These are phyloP conservation scores for Cicer pinnatifidum DNA, from an alignment of 306 rosid genomes.

Conservation along the genomic window DNA sequence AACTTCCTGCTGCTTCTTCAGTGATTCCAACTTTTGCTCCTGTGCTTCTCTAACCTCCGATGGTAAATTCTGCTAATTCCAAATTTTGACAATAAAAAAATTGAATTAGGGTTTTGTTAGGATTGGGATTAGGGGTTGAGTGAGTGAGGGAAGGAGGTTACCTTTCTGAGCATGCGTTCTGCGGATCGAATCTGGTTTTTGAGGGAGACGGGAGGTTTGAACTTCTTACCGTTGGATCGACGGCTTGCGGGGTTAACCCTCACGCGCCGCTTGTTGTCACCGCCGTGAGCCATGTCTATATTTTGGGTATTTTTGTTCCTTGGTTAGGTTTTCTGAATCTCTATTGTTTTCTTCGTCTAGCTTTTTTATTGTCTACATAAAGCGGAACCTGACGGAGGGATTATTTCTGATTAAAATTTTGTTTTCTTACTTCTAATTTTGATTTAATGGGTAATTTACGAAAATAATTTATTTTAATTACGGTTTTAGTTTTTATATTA, in stretches of 20 bases:
- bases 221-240: slow-evolving; percentile 74
- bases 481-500: too few relatives aligned
- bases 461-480: too few relatives aligned
- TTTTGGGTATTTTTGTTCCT: background rate
- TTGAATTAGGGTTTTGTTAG: background rate
- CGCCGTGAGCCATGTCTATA: slow-evolving; percentile 81
- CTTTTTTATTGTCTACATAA: background rate
- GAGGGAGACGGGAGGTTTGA: slow-evolving; percentile 80
- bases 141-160: slow-evolving; percentile 8
- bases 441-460: too few relatives aligned
- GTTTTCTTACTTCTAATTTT: too few relatives aligned
- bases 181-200: slow-evolving; percentile 93
- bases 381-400: background rate
- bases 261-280: slow-evolving; percentile 83
- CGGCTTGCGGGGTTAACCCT: slow-evolving; percentile 67
- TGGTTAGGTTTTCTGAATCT: slow-evolving; percentile 15
- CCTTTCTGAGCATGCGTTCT: slow-evolving; percentile 94
- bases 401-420: background rate
- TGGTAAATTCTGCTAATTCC: slow-evolving; percentile 62
- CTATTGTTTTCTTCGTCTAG: background rate
- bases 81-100: background rate
- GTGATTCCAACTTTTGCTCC: slow-evolving; percentile 73
- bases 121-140: slow-evolving; percentile 9
- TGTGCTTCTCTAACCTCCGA: slow-evolving; percentile 77
- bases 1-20: slow-evolving; percentile 91